Base-by-base conservation (phyloP, 805 yeast species). In the Wickerhamomyces ciferrii region DNA sequence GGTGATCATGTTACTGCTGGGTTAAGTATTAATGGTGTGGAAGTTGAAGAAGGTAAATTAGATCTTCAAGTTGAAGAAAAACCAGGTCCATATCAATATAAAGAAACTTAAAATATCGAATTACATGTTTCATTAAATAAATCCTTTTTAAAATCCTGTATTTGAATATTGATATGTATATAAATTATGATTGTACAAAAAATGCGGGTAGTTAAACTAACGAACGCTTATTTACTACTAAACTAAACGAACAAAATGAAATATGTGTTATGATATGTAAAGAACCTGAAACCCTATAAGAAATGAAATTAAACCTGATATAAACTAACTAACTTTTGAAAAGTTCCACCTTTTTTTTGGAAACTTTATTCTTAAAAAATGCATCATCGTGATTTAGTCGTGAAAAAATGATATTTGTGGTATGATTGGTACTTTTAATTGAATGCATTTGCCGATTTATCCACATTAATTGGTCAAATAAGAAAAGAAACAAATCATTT, bases 1-100 rank as follows among this genome's bases (percentile, higher is more conserved):
- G 98, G 97, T 10, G 98, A 94, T 61, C 60, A 63, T 23, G 70
- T 94, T 24, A 72, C 73, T 41, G 96, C 95, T 7, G 75, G 78
- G 52, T 65, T 89, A 51, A 66, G 19, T 25, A 76, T 74, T 29
- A 76, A 76, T 31, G 92, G 82, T 11, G 60, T 77, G 47, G 71
- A 72, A 10, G 61, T 92, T 24, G 78, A 74, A 29, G 79, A 74
- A 34, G 68, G 68, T 54, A 46, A 56, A 11, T 62, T 69, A 43
- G 63, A 60, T 27, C 61, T 72, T 37, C 45, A 52, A 5, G 62
- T 59, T 47, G 74, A 68, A 43, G 60, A 65, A 46, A 76, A 76
- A 49, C 79, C 78, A 8, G 89, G 90, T 2, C 81, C 82, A 20
- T 84, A 82, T 53, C 70, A 53, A 34, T 84, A 71, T 60, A 72